These are phyloP conservation scores for Nigrospora sphaerica DNA, from an alignment of 2,329 filamentous ascomycete species.

Conservation along the genomic window DNA sequence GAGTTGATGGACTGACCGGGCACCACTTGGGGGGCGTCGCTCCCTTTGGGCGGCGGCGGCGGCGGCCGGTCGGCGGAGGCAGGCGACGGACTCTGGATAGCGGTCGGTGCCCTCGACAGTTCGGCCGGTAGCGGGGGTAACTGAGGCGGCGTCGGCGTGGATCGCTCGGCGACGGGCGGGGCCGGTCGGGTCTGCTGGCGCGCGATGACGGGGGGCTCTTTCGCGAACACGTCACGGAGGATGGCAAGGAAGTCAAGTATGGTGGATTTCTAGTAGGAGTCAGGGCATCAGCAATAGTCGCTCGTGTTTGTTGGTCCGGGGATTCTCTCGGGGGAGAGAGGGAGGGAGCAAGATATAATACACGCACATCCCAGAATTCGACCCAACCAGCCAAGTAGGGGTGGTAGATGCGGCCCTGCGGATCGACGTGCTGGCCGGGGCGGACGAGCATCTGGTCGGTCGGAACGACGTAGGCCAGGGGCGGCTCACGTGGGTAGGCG, in stretches of 20 bases:
- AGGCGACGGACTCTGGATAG: slow-evolving; percentile 25
- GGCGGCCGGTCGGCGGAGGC: slow-evolving; percentile 30
- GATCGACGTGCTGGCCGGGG: slow-evolving; percentile 89
- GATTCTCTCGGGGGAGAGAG: background rate
- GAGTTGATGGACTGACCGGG: slow-evolving; percentile 24
- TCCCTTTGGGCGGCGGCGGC: slow-evolving; percentile 48
- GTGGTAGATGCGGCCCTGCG: slow-evolving; percentile 90
- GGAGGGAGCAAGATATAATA: no score
- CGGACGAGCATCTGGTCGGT: slow-evolving; percentile 83
- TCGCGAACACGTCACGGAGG: slow-evolving; percentile 80
- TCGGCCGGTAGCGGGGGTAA: slow-evolving; percentile 67
- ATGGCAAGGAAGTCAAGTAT: slow-evolving; percentile 77
- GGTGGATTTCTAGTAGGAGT: slow-evolving; percentile 63
- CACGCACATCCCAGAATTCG: slow-evolving; percentile 81
- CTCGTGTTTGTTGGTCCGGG: background rate
- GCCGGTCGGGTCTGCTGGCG: slow-evolving; percentile 41
- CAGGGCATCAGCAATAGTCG: slow-evolving; percentile 9
- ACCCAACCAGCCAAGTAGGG: slow-evolving; percentile 89
- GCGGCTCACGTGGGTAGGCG: slow-evolving; percentile 77
- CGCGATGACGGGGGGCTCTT: slow-evolving; percentile 86
- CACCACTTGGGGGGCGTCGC: slow-evolving; percentile 18
- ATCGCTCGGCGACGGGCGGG: background rate
- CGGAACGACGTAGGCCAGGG: slow-evolving; percentile 82
- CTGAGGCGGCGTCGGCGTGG: slow-evolving; percentile 36
- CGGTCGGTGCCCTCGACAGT: slow-evolving; percentile 35